These are phyloP conservation scores for Salix dunnii DNA, from an alignment of 345 rosid species.

Conservation along the genomic window DNA sequence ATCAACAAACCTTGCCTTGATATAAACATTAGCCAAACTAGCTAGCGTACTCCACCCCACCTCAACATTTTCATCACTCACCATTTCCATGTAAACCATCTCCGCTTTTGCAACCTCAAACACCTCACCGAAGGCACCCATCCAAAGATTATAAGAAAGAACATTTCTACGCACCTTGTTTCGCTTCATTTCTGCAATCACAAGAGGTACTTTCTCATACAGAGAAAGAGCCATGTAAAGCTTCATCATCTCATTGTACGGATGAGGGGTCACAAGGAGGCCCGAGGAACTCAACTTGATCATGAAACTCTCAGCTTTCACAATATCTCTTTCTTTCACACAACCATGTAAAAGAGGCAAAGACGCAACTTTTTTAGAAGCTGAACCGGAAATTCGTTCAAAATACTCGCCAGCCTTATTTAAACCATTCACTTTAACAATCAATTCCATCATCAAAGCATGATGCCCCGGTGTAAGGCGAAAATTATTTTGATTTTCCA, in stretches of 20 bases:
- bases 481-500: slow-evolving; percentile 37
- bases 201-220: slow-evolving; percentile 44
- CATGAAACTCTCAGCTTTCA: slow-evolving; percentile 55
- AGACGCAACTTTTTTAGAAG: slow-evolving; percentile 38
- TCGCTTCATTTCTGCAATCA: slow-evolving; percentile 46
- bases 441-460: slow-evolving; percentile 41
- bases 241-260: slow-evolving; percentile 67
- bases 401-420: slow-evolving; percentile 48
- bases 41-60: slow-evolving; percentile 60
- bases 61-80: slow-evolving; percentile 39
- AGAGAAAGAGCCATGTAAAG: slow-evolving; percentile 40
- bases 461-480: slow-evolving; percentile 27
- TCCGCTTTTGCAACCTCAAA: slow-evolving; percentile 35
- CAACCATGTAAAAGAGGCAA: slow-evolving; percentile 49
- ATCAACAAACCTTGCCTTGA: slow-evolving; percentile 36
- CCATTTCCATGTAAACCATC: slow-evolving; percentile 46
- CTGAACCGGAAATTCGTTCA: slow-evolving; percentile 19
- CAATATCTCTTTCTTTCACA: slow-evolving; percentile 36
- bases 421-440: slow-evolving; percentile 38
- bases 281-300: slow-evolving; percentile 41
- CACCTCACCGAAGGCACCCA: slow-evolving; percentile 38
- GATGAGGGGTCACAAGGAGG: slow-evolving; percentile 48
- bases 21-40: slow-evolving; percentile 49
- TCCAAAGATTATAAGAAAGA: slow-evolving; percentile 66
- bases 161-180: slow-evolving; percentile 49